These are phyloP conservation scores for Candolleomyces eurysporus DNA, from an alignment of 768 basidiomycete genomes.

Conservation along the genomic window DNA sequence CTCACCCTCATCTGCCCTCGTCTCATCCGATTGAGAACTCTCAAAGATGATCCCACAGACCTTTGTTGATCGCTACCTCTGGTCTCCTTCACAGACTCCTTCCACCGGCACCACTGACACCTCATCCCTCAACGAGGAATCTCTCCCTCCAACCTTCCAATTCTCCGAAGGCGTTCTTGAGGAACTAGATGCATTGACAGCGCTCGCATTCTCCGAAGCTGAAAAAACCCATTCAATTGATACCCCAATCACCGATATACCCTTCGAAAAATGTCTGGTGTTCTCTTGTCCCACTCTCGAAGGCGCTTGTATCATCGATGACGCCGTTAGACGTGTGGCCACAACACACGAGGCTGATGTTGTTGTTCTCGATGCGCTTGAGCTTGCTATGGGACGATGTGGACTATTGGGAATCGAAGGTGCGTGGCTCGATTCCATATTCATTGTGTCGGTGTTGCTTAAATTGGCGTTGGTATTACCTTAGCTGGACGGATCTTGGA, in stretches of 20 bases:
- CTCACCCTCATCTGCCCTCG: no score
- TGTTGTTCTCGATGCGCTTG: conserved; percentile 14
- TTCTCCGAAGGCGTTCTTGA: background rate
- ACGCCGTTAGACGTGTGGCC: conserved; percentile 5
- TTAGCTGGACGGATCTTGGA: background rate
- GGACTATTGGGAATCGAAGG: conserved; percentile 12
- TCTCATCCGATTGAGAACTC: no score
- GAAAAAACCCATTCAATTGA: background rate
- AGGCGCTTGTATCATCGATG: conserved; percentile 10
- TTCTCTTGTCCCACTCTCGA: background rate
- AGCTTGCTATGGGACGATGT: conserved; percentile 12
- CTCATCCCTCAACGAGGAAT: background rate
- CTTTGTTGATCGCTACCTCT: background rate
- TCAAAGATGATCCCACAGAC: background rate
- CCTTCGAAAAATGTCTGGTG: background rate
- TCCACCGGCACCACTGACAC: background rate
- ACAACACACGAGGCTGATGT: conserved; percentile 9
- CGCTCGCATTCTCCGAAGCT: background rate
- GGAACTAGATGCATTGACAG: background rate
- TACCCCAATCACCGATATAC: background rate
- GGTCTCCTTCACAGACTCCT: background rate
- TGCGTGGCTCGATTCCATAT: background rate
- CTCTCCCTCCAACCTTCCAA: background rate
- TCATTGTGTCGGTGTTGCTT: background rate
- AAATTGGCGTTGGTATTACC: no score